Percentiles rank a stretch among this genome's conserved stretches.
phyloP scores from a whole-genome alignment of 164 flowering plant genomes.

The Liquidambar formosana region DNA sequence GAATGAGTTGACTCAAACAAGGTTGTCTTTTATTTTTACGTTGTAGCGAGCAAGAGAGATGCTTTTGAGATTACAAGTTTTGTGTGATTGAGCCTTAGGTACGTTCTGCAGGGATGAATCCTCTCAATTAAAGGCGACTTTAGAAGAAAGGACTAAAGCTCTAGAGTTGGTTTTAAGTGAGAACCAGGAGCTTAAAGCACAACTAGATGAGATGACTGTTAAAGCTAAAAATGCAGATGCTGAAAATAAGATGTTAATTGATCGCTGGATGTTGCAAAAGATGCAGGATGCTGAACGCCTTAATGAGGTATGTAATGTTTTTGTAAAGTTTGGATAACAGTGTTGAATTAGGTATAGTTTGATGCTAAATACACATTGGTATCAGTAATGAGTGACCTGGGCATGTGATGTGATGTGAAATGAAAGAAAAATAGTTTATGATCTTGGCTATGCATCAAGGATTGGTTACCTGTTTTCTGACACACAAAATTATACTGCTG shows the following conservation, averaged over 20 bases:
- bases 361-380: not conserved
- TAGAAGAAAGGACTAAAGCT: slow-evolving; percentile 75
- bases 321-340: not conserved
- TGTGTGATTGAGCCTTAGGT: slow-evolving; percentile 9
- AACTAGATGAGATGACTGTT: slow-evolving; percentile 55
- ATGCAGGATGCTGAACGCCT: slow-evolving; percentile 97
- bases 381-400: not conserved
- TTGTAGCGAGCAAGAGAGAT: not conserved
- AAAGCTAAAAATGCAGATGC: slow-evolving; percentile 79
- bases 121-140: slow-evolving; percentile 43
- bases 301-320: slow-evolving; percentile 64
- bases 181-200: slow-evolving; percentile 56
- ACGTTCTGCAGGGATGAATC: slow-evolving; percentile 69
- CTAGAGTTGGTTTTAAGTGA: slow-evolving; percentile 69
- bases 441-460: not conserved
- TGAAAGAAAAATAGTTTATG: not conserved
- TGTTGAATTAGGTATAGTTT: not conserved
- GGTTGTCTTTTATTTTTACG: slow-evolving; percentile 36
- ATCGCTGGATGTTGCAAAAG: slow-evolving; percentile 94
- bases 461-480: not conserved
- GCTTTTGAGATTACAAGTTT: slow-evolving; percentile 3
- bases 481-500: too few relatives aligned
- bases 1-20: slow-evolving; percentile 51
- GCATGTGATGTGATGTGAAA: not conserved
- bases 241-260: slow-evolving; percentile 84